Evolutionary conservation across 2,329 filamentous ascomycete species (phyloP).

Genomic region (Tolypocladium album): DNA sequence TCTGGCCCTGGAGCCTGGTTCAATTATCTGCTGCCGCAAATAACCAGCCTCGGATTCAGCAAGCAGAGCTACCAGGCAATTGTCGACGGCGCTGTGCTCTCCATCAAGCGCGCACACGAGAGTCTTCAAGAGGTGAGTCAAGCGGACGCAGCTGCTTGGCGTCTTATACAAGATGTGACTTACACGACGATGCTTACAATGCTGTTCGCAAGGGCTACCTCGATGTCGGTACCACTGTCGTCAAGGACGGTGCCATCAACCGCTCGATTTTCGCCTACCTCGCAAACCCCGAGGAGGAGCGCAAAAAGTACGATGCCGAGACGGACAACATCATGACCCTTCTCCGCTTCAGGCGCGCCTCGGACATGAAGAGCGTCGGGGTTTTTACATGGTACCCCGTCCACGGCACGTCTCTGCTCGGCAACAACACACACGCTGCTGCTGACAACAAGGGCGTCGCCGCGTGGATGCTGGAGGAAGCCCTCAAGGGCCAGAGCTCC

Average conservation of each 20-base stretch:
- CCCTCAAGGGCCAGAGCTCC: constrained; percentile 39
- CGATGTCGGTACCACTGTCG: constrained; percentile 56
- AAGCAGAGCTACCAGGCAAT: constrained; percentile 82
- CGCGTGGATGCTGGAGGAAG: constrained; percentile 72
- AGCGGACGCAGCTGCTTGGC: neutral
- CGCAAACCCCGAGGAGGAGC: constrained; percentile 70
- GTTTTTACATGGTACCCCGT: constrained; percentile 86
- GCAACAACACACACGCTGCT: constrained; percentile 82
- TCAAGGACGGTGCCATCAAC: constrained; percentile 75
- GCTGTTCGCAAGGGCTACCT: constrained; percentile 44
- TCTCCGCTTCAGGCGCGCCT: constrained; percentile 64
- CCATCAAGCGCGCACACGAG: constrained; percentile 68
- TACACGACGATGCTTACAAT: neutral
- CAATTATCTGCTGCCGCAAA: constrained; percentile 87
- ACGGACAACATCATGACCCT: constrained; percentile 57
- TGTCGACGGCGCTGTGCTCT: constrained; percentile 73
- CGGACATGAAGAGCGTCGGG: constrained; percentile 67
- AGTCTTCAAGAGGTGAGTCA: constrained; percentile 29
- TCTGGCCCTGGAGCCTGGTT: constrained; percentile 86
- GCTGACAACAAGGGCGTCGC: constrained; percentile 98
- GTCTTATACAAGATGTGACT: neutral
- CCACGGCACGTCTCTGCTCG: constrained; percentile 82
- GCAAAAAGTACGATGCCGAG: constrained; percentile 50
- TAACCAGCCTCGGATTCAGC: constrained; percentile 79
- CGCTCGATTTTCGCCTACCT: constrained; percentile 82